Conservation (phyloP, 306 rosid genomes). For the Cucurbita ficifolia region DNA sequence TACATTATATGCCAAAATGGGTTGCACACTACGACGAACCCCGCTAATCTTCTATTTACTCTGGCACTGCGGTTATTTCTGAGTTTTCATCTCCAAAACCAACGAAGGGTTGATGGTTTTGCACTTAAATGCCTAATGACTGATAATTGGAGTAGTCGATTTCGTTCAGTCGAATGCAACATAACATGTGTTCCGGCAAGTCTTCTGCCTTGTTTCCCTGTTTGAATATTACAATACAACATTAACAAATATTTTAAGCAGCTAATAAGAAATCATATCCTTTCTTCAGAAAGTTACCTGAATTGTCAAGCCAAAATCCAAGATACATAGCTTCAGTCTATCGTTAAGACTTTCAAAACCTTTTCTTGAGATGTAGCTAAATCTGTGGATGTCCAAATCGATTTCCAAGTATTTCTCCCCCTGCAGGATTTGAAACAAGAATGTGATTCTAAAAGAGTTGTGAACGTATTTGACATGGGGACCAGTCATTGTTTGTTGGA, state of each 20-base stretch:
- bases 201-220: conserved; percentile 85
- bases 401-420: conserved; percentile 95
- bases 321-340: conserved; percentile 48
- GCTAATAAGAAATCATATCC: neutral
- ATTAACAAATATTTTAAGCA: conserved; percentile 4
- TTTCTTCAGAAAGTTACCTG: conserved; percentile 41
- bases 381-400: conserved; percentile 88
- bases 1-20: conserved; percentile 4
- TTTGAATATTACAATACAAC: neutral
- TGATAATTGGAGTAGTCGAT: conserved; percentile 41
- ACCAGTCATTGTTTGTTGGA: neutral
- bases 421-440: conserved; percentile 23
- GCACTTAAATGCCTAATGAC: conserved; percentile 25
- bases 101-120: neutral
- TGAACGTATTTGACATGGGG: neutral
- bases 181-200: conserved; percentile 66
- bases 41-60: neutral
- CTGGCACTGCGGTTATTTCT: neutral
- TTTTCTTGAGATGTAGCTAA: conserved; percentile 82
- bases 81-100: neutral
- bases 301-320: conserved; percentile 81
- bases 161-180: conserved; percentile 61
- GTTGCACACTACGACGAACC: neutral
- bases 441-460: neutral
- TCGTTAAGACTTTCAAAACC: conserved; percentile 78